Percentiles rank a stretch among this genome's conserved stretches.
phyloP scores from a whole-genome alignment of 306 rosid species.

The Betula pendula region DNA sequence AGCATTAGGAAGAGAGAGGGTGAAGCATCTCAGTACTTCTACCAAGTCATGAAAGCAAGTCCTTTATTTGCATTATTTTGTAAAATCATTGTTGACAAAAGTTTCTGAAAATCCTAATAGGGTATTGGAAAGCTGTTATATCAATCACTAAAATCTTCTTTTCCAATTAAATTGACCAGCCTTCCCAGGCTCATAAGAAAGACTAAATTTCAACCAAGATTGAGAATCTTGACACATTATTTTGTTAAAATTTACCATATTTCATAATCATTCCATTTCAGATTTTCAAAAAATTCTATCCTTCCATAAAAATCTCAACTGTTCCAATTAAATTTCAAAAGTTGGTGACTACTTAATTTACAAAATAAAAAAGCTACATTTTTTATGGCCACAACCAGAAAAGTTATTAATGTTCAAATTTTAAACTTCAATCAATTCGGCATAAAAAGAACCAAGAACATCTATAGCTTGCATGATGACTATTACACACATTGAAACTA shows the following conservation, averaged over 20 bases:
- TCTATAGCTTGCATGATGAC: not conserved
- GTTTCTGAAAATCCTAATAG: not conserved
- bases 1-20: too few relatives aligned
- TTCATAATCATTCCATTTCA: not conserved
- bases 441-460: not conserved
- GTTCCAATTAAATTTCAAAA: not conserved
- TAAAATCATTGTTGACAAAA: not conserved
- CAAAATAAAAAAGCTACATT: not conserved
- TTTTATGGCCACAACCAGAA: not conserved
- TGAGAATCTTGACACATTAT: not conserved
- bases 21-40: too few relatives aligned
- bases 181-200: not conserved
- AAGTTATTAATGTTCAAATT: not conserved
- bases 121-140: not conserved
- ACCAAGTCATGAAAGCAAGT: too few relatives aligned
- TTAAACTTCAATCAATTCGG: not conserved
- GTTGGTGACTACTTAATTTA: not conserved
- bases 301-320: not conserved
- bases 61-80: too few relatives aligned
- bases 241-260: not conserved
- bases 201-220: not conserved
- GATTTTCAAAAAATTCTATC: not conserved
- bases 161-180: not conserved
- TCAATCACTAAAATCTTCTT: conserved; percentile 2
- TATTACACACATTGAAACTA: not conserved